A percentile compares a stretch with the other conserved stretches of the same genome.
phyloP scores from a whole-genome alignment of 768 basidiomycete species.

The Boletus speciosus region DNA sequence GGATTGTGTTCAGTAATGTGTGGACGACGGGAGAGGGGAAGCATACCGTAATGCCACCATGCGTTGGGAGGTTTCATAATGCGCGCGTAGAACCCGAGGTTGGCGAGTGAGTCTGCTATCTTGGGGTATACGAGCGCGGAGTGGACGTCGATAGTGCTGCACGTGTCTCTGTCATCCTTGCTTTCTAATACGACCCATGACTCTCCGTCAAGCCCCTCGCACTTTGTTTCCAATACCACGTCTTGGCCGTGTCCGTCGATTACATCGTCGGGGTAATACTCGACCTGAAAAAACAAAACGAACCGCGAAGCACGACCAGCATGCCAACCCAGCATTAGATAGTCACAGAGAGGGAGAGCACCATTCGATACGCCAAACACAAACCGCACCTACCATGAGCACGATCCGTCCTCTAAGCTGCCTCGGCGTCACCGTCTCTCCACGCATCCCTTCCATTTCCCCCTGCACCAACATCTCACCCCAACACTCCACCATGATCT shows the following conservation, averaged over 20 bases:
- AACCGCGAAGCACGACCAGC: neutral
- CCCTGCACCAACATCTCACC: constrained; percentile 48
- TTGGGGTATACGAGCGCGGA: constrained; percentile 10
- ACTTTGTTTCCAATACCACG: neutral
- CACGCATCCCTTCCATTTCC: constrained; percentile 12
- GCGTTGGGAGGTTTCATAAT: constrained; percentile 57
- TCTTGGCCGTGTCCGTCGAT: neutral
- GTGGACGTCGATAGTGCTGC: constrained; percentile 5
- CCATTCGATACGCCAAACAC: neutral
- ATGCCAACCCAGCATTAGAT: neutral
- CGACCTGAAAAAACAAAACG: constrained; percentile 38
- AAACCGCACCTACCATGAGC: constrained; percentile 44
- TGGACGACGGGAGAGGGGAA: neutral
- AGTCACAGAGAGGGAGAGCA: neutral
- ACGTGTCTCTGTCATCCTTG: constrained; percentile 19
- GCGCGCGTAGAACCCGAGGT: constrained; percentile 56
- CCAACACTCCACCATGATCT: constrained; percentile 49
- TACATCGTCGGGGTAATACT: constrained; percentile 44
- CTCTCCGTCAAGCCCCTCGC: neutral
- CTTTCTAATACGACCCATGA: constrained; percentile 1
- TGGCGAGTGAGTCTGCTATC: constrained; percentile 52
- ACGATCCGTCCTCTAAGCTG: constrained; percentile 53
- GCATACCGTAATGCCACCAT: constrained; percentile 44
- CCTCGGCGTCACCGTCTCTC: constrained; percentile 39
- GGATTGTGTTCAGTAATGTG: neutral